phyloP scores from a whole-genome alignment of 2,329 filamentous ascomycete species.

The Penicillium paneum region DNA sequence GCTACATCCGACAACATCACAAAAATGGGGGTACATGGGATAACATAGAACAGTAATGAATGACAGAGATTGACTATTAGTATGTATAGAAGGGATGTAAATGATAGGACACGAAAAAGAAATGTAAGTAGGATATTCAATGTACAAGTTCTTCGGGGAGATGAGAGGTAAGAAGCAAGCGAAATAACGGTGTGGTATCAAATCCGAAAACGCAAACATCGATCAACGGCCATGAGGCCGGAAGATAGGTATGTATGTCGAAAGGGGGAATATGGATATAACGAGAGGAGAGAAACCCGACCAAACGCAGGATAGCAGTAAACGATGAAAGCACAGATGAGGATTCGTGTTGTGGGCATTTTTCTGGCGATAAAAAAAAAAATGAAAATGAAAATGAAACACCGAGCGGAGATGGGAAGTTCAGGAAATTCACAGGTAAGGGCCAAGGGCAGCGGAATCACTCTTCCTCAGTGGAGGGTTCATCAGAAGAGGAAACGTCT shows the following conservation, averaged over 20 bases:
- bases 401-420: not conserved
- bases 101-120: conserved; percentile 17
- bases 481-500: conserved; percentile 7
- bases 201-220: conserved; percentile 24
- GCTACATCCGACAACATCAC: not conserved
- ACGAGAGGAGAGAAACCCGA: conserved; percentile 7
- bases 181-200: conserved; percentile 26
- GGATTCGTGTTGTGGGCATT: not conserved
- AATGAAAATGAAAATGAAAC: not conserved
- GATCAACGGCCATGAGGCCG: conserved; percentile 18
- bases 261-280: conserved; percentile 9
- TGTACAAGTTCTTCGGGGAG: conserved; percentile 6
- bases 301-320: not conserved
- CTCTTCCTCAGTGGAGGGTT: conserved; percentile 10
- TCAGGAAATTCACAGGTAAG: conserved; percentile 3
- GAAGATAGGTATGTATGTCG: conserved; percentile 17
- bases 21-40: not conserved
- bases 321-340: not conserved
- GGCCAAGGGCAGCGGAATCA: not conserved
- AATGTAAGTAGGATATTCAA: conserved; percentile 14
- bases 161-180: conserved; percentile 2
- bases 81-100: conserved; percentile 17
- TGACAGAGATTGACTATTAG: conserved; percentile 18
- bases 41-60: conserved; percentile 16
- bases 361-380: not conserved